Conservation (phyloP, 768 basidiomycete species). For the Gloeostereum incarnatum region DNA sequence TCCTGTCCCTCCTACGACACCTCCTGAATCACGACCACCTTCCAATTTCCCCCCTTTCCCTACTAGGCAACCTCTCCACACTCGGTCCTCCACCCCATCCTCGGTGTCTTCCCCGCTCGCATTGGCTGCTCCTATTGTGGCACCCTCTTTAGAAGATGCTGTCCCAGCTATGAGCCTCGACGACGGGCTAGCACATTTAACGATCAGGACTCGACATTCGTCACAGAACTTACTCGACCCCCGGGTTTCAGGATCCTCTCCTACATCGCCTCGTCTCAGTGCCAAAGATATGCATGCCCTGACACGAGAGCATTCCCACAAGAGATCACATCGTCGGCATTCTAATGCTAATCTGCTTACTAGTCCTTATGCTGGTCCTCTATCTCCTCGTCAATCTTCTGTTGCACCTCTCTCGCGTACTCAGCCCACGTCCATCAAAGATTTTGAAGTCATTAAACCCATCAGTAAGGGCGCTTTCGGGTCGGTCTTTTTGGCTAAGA, state of each 20-base stretch:
- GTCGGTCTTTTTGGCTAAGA: constrained; percentile 96
- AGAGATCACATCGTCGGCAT: constrained; percentile 59
- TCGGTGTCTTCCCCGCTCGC: constrained; percentile 85
- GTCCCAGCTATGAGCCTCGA: constrained; percentile 63
- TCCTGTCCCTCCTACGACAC: constrained; percentile 22
- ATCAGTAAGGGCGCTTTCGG: constrained; percentile 99
- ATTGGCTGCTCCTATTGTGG: constrained; percentile 76
- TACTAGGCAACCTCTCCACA: constrained; percentile 45
- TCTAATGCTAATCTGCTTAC: constrained; percentile 59
- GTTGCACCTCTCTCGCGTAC: constrained; percentile 70
- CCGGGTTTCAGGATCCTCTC: constrained; percentile 63
- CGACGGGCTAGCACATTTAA: constrained; percentile 28
- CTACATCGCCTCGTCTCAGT: constrained; percentile 59
- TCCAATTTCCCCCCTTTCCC: constrained; percentile 12
- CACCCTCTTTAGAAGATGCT: constrained; percentile 50
- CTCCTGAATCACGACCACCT: constrained; percentile 18
- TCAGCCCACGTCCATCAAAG: constrained; percentile 89
- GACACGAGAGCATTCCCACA: constrained; percentile 37
- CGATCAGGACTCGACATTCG: constrained; percentile 58
- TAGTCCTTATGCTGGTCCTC: constrained; percentile 50
- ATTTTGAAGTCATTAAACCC: constrained; percentile 99
- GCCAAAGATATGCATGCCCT: constrained; percentile 27
- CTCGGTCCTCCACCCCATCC: constrained; percentile 81
- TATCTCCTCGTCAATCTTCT: constrained; percentile 84
- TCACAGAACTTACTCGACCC: constrained; percentile 56